A percentile compares a stretch with the other conserved stretches of the same genome.
Conservation (phyloP, 345 rosid genomes). For the Melaleuca quinquenervia region DNA sequence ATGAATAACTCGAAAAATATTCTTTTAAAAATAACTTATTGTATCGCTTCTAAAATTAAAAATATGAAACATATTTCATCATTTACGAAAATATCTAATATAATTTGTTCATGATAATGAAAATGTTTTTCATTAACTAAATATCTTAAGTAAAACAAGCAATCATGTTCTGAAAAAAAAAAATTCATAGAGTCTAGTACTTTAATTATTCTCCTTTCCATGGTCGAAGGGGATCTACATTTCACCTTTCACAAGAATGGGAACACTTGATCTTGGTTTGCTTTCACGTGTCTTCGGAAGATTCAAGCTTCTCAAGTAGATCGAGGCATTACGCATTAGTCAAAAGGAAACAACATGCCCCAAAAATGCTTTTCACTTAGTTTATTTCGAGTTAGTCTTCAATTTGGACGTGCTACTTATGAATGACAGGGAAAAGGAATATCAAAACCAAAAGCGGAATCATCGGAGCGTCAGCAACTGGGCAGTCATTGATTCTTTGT, state of each 20-base stretch:
- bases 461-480: background rate
- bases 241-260: background rate
- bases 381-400: background rate
- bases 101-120: background rate
- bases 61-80: background rate
- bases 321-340: background rate
- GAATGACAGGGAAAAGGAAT: background rate
- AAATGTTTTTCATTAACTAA: background rate
- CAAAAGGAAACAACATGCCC: background rate
- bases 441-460: background rate
- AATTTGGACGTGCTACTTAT: background rate
- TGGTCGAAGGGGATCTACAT: background rate
- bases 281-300: background rate
- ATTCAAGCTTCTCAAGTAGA: background rate
- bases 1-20: background rate
- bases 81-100: background rate
- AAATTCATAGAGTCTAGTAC: background rate
- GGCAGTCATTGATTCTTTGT: background rate
- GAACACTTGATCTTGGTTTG: background rate
- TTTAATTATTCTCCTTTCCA: background rate
- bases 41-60: accelerated
- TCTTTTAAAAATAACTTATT: background rate
- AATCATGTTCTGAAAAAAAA: too few species aligned
- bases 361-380: background rate
- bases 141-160: background rate